Conservation (phyloP, 306 rosid species). For the Dicorynia guianensis region DNA sequence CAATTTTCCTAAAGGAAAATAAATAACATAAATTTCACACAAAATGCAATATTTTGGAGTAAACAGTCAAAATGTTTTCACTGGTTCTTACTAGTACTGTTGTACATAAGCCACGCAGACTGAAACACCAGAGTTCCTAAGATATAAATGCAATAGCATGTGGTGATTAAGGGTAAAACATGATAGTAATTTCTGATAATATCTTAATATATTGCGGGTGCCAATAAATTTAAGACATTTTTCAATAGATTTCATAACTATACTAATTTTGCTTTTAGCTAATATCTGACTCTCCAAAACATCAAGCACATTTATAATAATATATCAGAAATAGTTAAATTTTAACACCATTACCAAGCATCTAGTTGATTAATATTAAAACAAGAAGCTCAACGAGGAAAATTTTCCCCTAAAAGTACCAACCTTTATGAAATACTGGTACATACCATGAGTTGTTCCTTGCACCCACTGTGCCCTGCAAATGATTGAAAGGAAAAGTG, state of each 20-base stretch:
- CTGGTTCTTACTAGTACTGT: not conserved
- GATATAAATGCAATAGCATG: slow-evolving; percentile 8
- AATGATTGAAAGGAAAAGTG: slow-evolving; percentile 28
- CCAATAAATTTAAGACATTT: not conserved
- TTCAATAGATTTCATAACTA: not conserved
- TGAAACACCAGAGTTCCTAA: not conserved
- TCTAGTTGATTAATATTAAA: slow-evolving; percentile 10
- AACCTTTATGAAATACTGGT: slow-evolving; percentile 96
- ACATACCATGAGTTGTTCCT: slow-evolving; percentile 63
- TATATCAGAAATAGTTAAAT: not conserved
- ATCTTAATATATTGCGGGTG: not conserved
- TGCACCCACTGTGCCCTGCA: slow-evolving; percentile 83
- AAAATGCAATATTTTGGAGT: slow-evolving; percentile 5
- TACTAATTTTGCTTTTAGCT: slow-evolving; percentile 14
- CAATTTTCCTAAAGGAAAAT: too few species aligned
- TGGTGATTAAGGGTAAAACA: not conserved
- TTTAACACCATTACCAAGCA: not conserved
- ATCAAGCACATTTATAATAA: slow-evolving; percentile 7
- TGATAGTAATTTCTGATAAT: not conserved
- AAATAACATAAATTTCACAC: slow-evolving; percentile 15
- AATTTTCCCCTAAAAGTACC: slow-evolving; percentile 32
- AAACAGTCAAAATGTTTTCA: slow-evolving; percentile 7
- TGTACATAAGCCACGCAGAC: not conserved
- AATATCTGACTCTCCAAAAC: slow-evolving; percentile 6
- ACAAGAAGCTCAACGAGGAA: slow-evolving; percentile 16